Base-by-base conservation (phyloP, 2,329 filamentous ascomycete species). In the Aspergillus viridinutans region DNA sequence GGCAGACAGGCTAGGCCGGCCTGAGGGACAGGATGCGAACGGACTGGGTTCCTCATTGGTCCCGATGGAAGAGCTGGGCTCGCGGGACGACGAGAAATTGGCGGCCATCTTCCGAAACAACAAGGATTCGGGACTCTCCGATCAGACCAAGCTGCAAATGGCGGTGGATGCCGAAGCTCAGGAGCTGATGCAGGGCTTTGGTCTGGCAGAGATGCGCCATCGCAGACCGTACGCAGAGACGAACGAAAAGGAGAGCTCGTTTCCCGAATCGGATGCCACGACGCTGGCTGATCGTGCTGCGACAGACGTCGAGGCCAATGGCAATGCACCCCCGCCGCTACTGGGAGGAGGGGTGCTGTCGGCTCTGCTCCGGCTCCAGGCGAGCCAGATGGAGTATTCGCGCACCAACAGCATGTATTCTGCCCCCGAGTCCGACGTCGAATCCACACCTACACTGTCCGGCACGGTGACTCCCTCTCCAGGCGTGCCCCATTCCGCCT, bases 71-170 rank as follows among this genome's bases (percentile, higher is more conserved):
- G 35, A 58, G 35, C 50, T 58, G 17, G 56, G 56, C 25, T 52
- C 56, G 12, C 53, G 32, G 2, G 56, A 58, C 5, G 56, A 58
- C n/a, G 49, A 58, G 26, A 43, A 55, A 17, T 50, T 58, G n/a
- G 56, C 53, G 6, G 50, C 53, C 1, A 50, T 58, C 10, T 53
- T 58, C 20, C 17, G 56, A 3, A n/a, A 25, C 3, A 21, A 47
- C 32, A 21, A 40, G 4, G 17, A 52, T 25, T 12, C 43, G 1
- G 52, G 49, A 3, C 23, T 48, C 3, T 47, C 48, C 1, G 52
- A 52, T 10, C 25, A 49, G 3, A 21, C 52, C n/a, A 50, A 20
- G 17, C 55, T 55, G 1, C 49, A 55, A 17, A 26, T 42, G 2
- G 56, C 56, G 10, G 56, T 58, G 21, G 28, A 45, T 8, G 50